Conservation (phyloP, 2,329 filamentous ascomycete genomes). For the Fusarium subglutinans region DNA sequence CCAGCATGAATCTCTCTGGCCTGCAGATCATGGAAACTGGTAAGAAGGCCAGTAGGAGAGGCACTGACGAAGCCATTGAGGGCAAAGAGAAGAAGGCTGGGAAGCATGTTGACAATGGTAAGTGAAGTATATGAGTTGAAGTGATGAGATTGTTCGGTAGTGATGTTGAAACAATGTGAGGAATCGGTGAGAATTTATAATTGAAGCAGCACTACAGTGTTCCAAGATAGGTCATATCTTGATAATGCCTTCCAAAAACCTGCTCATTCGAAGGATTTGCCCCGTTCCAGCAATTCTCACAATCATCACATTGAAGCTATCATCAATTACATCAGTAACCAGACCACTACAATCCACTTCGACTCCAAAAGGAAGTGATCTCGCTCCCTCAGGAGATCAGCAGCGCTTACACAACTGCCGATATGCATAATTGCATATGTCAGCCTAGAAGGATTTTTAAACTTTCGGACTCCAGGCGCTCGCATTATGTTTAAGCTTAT, state of each 20-base stretch:
- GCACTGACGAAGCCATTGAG: background rate
- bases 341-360: no score
- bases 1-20: background rate
- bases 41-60: background rate
- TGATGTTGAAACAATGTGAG: rapidly evolving
- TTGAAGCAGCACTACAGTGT: background rate
- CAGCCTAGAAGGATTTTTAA: background rate
- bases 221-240: background rate
- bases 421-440: background rate
- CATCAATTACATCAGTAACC: background rate
- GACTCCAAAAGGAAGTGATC: background rate
- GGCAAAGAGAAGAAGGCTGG: background rate
- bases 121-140: background rate
- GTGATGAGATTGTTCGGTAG: background rate
- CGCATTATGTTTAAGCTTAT: background rate
- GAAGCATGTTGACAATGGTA: background rate
- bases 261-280: background rate
- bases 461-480: background rate
- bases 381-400: background rate
- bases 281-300: rapidly evolving
- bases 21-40: background rate
- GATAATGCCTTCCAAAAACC: background rate
- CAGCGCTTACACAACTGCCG: background rate
- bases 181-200: rapidly evolving
- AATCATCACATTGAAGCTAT: background rate